phyloP scores from a whole-genome alignment of 495 filamentous ascomycete genomes.

The Podospora tetraspora region DNA sequence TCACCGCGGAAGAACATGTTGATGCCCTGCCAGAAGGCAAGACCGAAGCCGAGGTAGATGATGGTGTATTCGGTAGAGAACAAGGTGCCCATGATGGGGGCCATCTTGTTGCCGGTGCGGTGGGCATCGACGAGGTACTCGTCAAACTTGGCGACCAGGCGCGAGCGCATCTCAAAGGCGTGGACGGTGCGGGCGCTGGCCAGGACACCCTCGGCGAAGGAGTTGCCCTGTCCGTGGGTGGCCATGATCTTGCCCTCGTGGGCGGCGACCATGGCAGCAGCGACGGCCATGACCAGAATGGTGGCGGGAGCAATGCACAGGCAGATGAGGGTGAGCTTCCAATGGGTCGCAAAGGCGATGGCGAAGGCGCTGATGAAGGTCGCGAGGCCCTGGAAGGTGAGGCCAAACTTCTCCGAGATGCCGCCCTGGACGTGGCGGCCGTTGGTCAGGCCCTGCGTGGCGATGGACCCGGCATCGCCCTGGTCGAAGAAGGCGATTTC shows the following conservation, averaged over 20 bases:
- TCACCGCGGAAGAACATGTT: constrained; percentile 63
- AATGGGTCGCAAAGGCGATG: constrained; percentile 78
- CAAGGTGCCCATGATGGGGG: constrained; percentile 63
- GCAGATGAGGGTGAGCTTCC: constrained; percentile 75
- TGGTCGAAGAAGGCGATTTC: constrained; percentile 80
- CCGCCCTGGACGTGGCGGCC: constrained; percentile 79
- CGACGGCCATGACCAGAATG: constrained; percentile 60
- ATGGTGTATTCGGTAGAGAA: constrained; percentile 71
- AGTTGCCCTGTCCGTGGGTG: constrained; percentile 70
- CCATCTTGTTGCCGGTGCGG: constrained; percentile 66
- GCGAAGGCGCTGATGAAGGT: constrained; percentile 82
- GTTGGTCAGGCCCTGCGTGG: constrained; percentile 80
- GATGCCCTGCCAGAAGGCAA: constrained; percentile 92
- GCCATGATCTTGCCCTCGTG: constrained; percentile 68
- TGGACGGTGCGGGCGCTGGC: constrained; percentile 82
- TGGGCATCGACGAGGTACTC: constrained; percentile 62
- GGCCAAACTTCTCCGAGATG: constrained; percentile 75
- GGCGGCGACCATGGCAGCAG: constrained; percentile 64
- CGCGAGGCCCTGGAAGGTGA: constrained; percentile 64
- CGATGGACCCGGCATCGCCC: constrained; percentile 79
- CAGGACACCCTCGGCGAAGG: constrained; percentile 85
- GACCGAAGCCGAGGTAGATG: constrained; percentile 78
- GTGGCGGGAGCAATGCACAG: constrained; percentile 69
- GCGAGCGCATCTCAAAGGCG: constrained; percentile 81
- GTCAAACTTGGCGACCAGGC: constrained; percentile 76